phyloP scores from a whole-genome alignment of 2,329 filamentous ascomycete species.

The Akanthomyces uredinophilus region DNA sequence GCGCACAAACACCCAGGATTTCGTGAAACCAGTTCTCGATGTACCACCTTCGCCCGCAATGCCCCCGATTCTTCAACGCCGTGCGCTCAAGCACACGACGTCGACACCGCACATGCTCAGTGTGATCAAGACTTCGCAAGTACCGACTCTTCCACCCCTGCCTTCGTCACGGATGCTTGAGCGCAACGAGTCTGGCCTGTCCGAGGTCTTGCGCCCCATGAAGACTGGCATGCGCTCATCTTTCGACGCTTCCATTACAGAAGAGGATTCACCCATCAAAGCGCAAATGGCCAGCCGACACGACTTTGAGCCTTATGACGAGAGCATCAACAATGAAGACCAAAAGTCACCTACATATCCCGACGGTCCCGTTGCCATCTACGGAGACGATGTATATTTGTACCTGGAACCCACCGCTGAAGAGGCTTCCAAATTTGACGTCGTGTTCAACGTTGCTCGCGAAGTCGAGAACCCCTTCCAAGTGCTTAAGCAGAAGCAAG shows the following conservation, averaged over 20 bases:
- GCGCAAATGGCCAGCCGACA: conserved; percentile 57
- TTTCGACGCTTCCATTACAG: conserved; percentile 42
- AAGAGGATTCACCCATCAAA: conserved; percentile 55
- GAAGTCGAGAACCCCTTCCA: conserved; percentile 75
- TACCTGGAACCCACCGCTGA: conserved; percentile 77
- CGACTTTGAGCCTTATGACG: conserved; percentile 52
- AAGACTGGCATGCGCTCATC: conserved; percentile 34
- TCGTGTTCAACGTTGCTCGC: conserved; percentile 78
- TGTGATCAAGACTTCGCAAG: conserved; percentile 50
- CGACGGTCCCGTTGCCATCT: conserved; percentile 75
- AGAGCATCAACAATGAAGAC: conserved; percentile 69
- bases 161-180: conserved; percentile 56
- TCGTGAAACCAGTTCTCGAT: conserved; percentile 47
- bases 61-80: conserved; percentile 55
- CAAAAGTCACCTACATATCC: conserved; percentile 80
- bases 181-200: conserved; percentile 56
- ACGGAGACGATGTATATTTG: conserved; percentile 70
- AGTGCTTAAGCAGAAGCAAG: conserved; percentile 25
- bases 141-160: conserved; percentile 46
- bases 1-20: conserved; percentile 62
- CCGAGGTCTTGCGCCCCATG: conserved; percentile 50
- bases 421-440: conserved; percentile 71
- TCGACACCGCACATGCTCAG: conserved; percentile 64
- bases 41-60: conserved; percentile 51
- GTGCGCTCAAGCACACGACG: conserved; percentile 61